Conservation (phyloP, 306 rosid genomes). For the Medicago arabica region DNA sequence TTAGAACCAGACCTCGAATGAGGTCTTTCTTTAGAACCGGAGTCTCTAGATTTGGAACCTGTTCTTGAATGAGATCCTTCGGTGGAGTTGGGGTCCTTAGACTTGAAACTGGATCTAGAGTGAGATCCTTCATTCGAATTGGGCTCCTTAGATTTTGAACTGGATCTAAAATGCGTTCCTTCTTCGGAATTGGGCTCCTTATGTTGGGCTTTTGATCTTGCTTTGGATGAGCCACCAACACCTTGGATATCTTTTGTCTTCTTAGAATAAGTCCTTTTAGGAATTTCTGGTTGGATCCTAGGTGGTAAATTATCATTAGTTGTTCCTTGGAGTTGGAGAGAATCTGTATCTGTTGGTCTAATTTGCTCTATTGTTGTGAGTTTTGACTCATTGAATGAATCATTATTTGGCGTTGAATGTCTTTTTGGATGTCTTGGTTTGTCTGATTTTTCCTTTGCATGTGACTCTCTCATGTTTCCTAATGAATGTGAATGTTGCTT, state of each 20-base stretch:
- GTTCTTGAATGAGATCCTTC: slow-evolving; percentile 26
- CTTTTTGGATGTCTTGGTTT: slow-evolving; percentile 53
- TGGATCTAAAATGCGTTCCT: slow-evolving; percentile 25
- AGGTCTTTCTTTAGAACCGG: neutral
- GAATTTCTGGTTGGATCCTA: slow-evolving; percentile 46
- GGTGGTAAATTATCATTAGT: slow-evolving; percentile 52
- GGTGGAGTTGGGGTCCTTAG: neutral
- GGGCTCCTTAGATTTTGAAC: slow-evolving; percentile 29
- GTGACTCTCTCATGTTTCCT: slow-evolving; percentile 49
- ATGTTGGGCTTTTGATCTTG: slow-evolving; percentile 45
- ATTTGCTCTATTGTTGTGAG: neutral
- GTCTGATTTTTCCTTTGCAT: slow-evolving; percentile 62
- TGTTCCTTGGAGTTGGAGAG: slow-evolving; percentile 34
- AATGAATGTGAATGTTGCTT: slow-evolving; percentile 50
- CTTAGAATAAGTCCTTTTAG: slow-evolving; percentile 62
- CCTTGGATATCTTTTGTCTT: slow-evolving; percentile 53
- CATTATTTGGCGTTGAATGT: slow-evolving; percentile 49
- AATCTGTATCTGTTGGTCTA: slow-evolving; percentile 36
- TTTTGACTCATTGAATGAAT: slow-evolving; percentile 42
- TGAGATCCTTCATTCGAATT: neutral
- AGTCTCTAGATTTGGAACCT: slow-evolving; percentile 30
- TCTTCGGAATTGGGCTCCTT: slow-evolving; percentile 17
- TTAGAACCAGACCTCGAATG: slow-evolving; percentile 23
- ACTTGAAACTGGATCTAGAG: slow-evolving; percentile 38
- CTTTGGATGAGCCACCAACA: slow-evolving; percentile 47